Conservation (phyloP, 768 basidiomycete genomes). For the Boletus coccyginus region DNA sequence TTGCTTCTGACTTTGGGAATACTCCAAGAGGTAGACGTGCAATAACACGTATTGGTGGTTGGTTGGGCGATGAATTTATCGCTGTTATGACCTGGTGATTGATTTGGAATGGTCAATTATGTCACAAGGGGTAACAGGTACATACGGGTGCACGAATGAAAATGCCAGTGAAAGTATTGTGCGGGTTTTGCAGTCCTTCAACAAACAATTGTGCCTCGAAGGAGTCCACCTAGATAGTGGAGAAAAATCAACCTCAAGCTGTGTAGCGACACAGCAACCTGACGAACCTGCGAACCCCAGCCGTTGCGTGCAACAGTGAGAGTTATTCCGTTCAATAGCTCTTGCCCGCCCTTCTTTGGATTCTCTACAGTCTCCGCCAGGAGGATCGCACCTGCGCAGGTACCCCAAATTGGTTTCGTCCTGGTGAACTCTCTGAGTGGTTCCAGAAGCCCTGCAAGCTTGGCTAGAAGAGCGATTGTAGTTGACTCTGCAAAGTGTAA, state of each 20-base stretch:
- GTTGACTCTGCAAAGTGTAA: conserved; percentile 67
- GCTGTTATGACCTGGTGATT: conserved; percentile 58
- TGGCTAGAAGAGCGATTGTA: conserved; percentile 79
- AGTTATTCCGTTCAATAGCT: conserved; percentile 77
- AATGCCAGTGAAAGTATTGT: conserved; percentile 69
- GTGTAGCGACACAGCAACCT: background rate
- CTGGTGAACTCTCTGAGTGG: conserved; percentile 73
- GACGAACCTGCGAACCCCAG: conserved; percentile 83
- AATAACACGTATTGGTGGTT: conserved; percentile 64
- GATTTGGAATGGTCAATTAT: background rate
- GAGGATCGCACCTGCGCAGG: conserved; percentile 93
- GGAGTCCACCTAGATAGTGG: conserved; percentile 73
- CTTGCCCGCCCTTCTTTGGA: conserved; percentile 84
- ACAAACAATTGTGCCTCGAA: conserved; percentile 80
- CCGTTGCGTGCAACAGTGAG: conserved; percentile 84
- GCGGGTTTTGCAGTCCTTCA: conserved; percentile 55
- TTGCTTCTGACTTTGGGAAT: conserved; percentile 37
- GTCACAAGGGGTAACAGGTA: background rate
- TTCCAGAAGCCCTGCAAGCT: conserved; percentile 72
- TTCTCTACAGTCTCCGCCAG: conserved; percentile 72
- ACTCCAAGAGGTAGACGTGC: conserved; percentile 61
- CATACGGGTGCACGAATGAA: conserved; percentile 93
- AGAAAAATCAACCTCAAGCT: background rate
- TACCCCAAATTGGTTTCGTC: conserved; percentile 86
- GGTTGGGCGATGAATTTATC: conserved; percentile 44